Conservation (phyloP, 176 grass and related monocot species). For the Oryza australiensis region DNA sequence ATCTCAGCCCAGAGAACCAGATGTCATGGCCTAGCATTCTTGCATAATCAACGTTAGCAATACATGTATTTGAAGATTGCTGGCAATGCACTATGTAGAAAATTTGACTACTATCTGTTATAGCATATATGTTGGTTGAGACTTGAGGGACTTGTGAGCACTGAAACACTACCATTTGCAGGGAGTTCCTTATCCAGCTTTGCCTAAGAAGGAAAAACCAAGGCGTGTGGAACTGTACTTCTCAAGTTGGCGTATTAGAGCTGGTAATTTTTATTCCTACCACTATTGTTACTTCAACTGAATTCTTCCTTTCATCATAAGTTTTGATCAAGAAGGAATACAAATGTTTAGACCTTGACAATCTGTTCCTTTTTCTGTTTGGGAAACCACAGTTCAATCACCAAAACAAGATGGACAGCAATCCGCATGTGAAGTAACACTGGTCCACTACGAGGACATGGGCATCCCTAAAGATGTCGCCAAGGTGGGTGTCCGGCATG, state of each 20-base stretch:
- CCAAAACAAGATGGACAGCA: constrained; percentile 70
- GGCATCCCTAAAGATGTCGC: constrained; percentile 97
- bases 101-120: constrained; percentile 7
- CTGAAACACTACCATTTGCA: constrained; percentile 38
- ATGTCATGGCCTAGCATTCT: background rate
- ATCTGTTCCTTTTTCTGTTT: background rate
- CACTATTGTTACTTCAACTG: background rate
- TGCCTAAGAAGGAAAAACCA: constrained; percentile 88
- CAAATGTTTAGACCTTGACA: constrained; percentile 18
- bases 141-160: background rate
- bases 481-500: constrained; percentile 81
- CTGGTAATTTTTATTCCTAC: constrained; percentile 54
- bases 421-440: constrained; percentile 89
- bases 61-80: constrained; percentile 13
- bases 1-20: constrained; percentile 5
- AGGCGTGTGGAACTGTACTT: constrained; percentile 94
- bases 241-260: constrained; percentile 93
- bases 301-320: constrained; percentile 8
- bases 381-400: constrained; percentile 69
- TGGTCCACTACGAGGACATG: constrained; percentile 94
- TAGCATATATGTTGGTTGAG: background rate
- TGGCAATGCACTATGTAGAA: background rate
- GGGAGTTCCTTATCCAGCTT: constrained; percentile 83
- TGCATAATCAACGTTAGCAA: background rate
- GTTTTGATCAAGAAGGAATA: constrained; percentile 3